Base-by-base conservation (phyloP, 2,329 filamentous ascomycete species). In the Ceratocystis papillata region DNA sequence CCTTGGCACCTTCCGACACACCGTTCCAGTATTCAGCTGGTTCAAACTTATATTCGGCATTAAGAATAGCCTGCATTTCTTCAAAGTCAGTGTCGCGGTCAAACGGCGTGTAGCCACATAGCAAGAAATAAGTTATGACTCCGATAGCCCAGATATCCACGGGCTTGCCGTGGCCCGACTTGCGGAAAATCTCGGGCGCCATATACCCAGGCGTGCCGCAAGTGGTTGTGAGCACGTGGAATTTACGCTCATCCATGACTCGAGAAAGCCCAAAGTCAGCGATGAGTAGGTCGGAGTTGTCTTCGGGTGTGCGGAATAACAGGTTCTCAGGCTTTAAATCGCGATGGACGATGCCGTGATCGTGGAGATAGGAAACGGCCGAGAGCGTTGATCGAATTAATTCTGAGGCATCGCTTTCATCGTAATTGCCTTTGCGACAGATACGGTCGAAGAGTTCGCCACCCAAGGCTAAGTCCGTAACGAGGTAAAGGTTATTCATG, bases 111-210 rank as follows among this genome's bases (percentile, higher is more conserved):
- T 97, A 97, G 67, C 94, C 94, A 76, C 94, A 97, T 63, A 99
- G 86, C 37, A 99, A 80, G 79, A 99, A 99, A 79, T 97, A 99
- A 41, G 94, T 97, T 73, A 99, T 99, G 55, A 99, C 94, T 60
- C 94, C 94, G 69, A 97, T 90, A 46, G 94, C 94, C 94, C 94
- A 99, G 70, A 99, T 87, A 75, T 99, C 94, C 64, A 99, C 94
- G 71, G 94, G 92, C 77, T 97, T 99, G 69, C 94, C 94, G 75
- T 99, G 94, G 30, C 94, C 94, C 6, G 88, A 92, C 80, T 99
- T 99, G 77, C 96, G 96, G 79, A 99, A 99, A 72, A 99, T 99
- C 76, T 99, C 94, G 25, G 94, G 94, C 1, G 94, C 94, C 94
- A 99, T 99, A 77, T 99, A 99, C 62, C 94, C 94, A 2, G 94